Conservation (phyloP, 1,284 basidiomycete genomes). For the Xerocomus minutiporus region DNA sequence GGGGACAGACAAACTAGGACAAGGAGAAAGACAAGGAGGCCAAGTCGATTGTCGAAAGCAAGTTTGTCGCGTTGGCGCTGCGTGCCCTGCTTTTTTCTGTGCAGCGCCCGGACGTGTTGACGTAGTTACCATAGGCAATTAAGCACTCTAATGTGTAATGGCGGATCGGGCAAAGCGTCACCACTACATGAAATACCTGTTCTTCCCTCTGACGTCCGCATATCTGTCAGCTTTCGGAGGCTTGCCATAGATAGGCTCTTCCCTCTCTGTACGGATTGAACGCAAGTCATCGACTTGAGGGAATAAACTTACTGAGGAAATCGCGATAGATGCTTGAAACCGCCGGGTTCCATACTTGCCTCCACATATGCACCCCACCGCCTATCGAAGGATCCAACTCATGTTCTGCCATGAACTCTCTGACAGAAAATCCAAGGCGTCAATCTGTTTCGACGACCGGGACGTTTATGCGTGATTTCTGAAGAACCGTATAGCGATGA, state of each 20-base stretch:
- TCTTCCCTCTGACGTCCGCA: slow-evolving; percentile 49
- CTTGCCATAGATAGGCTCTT: slow-evolving; percentile 63
- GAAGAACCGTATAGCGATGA: slow-evolving; percentile 83
- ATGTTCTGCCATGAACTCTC: slow-evolving; percentile 56
- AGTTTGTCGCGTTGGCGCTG: slow-evolving; percentile 64
- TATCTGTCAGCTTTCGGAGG: slow-evolving; percentile 58
- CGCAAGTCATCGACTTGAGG: slow-evolving; percentile 6
- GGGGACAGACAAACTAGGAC: slow-evolving; percentile 42
- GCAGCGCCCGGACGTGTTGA: no score
- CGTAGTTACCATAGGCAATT: no score
- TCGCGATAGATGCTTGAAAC: slow-evolving; percentile 67
- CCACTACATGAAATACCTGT: slow-evolving; percentile 43
- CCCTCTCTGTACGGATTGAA: slow-evolving; percentile 39
- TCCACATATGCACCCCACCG: slow-evolving; percentile 81
- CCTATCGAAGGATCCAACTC: slow-evolving; percentile 50
- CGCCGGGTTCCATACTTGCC: slow-evolving; percentile 68
- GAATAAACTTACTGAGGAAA: slow-evolving; percentile 55
- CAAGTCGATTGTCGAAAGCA: slow-evolving; percentile 42
- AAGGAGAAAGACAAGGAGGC: slow-evolving; percentile 41
- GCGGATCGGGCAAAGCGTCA: no score
- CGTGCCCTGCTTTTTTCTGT: slow-evolving; percentile 5
- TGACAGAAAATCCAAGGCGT: slow-evolving; percentile 60
- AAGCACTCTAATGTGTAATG: no score
- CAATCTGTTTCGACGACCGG: slow-evolving; percentile 36
- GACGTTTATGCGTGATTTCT: slow-evolving; percentile 43